A percentile compares a stretch with the other conserved stretches of the same genome.
These are phyloP conservation scores for Cunninghamia lanceolata DNA, from an alignment of 75 land plant genomes.

Conservation along the genomic window DNA sequence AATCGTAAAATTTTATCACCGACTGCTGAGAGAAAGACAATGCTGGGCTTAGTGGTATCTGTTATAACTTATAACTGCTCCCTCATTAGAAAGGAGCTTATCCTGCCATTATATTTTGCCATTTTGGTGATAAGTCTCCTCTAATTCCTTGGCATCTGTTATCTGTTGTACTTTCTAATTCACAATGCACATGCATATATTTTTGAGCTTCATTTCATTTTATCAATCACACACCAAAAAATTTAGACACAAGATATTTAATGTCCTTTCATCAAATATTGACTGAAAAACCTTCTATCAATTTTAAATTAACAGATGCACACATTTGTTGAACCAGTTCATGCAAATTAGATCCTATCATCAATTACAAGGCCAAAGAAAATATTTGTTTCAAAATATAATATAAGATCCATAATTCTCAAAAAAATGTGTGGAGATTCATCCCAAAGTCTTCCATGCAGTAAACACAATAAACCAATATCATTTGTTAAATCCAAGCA, in stretches of 20 bases:
- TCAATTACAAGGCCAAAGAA: not conserved
- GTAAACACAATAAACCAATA: not conserved
- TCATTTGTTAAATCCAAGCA: not conserved
- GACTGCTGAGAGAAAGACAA: not conserved
- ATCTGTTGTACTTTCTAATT: not conserved
- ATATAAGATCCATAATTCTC: not conserved
- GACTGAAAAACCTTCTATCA: not conserved
- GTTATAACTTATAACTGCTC: not conserved
- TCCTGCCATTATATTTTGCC: not conserved
- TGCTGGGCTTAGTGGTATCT: not conserved
- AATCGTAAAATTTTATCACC: not conserved
- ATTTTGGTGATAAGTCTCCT: not conserved
- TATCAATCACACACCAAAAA: too few species aligned
- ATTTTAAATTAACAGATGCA: not conserved
- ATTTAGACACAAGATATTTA: not conserved
- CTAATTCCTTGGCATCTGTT: not conserved
- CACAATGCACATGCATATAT: not conserved
- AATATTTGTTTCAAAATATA: not conserved
- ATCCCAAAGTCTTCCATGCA: not conserved
- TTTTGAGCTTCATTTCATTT: not conserved
- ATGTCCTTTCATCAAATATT: not conserved
- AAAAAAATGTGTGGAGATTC: not conserved
- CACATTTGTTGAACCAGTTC: not conserved
- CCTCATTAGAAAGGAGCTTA: not conserved
- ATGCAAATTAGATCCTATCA: not conserved